A percentile compares a stretch with the other conserved stretches of the same genome.
Conservation (phyloP, 2,329 filamentous ascomycete genomes). For the Hypoxylon sp. region DNA sequence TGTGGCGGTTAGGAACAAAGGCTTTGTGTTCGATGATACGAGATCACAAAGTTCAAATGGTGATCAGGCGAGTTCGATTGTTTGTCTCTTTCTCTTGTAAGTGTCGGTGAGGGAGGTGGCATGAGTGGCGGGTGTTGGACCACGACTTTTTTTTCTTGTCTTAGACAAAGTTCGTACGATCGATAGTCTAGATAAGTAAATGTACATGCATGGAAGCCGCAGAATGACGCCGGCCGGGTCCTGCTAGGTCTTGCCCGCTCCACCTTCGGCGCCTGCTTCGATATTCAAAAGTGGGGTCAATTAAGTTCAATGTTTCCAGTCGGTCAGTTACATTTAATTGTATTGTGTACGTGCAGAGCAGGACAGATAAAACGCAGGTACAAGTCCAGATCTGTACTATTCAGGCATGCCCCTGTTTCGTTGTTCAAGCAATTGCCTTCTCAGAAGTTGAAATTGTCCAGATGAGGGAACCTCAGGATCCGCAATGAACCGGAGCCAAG, state of each 20-base stretch:
- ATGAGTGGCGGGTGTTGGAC: slow-evolving; percentile 30
- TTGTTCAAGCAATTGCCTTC: slow-evolving; percentile 5
- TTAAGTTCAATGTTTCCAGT: background rate
- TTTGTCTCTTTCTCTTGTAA: background rate
- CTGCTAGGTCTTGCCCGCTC: slow-evolving; percentile 15
- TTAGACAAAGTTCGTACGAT: slow-evolving; percentile 39
- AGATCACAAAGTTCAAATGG: background rate
- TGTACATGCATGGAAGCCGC: slow-evolving; percentile 31
- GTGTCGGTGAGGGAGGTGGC: slow-evolving; percentile 30
- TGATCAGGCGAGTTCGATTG: background rate
- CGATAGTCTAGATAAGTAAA: slow-evolving; percentile 29
- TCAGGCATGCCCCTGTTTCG: background rate
- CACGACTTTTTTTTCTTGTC: slow-evolving; percentile 27
- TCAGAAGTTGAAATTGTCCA: slow-evolving; percentile 7
- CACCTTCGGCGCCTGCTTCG: slow-evolving; percentile 18
- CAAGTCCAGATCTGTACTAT: background rate
- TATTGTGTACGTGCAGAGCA: background rate
- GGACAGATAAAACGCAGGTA: slow-evolving; percentile 5
- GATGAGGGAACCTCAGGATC: slow-evolving; percentile 2
- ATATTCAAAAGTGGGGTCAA: slow-evolving; percentile 23
- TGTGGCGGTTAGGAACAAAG: slow-evolving; percentile 15
- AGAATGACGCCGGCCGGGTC: slow-evolving; percentile 29
- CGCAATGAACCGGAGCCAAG: slow-evolving; percentile 6
- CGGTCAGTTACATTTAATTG: slow-evolving; percentile 6
- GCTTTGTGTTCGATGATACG: slow-evolving; percentile 1